These are phyloP conservation scores for Narthecium ossifragum DNA, from an alignment of 106 monocot species.

Conservation along the genomic window DNA sequence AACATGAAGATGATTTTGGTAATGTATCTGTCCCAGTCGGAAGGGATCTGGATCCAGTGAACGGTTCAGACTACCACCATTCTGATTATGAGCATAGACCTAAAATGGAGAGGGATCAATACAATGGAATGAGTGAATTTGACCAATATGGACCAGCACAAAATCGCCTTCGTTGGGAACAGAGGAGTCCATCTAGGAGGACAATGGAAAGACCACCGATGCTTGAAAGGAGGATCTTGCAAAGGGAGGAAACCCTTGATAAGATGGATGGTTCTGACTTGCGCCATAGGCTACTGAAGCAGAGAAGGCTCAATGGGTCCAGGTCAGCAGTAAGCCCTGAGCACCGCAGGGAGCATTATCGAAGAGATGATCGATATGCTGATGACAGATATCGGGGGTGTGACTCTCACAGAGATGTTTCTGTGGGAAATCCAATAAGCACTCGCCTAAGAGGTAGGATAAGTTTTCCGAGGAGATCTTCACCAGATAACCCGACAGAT, in stretches of 20 bases:
- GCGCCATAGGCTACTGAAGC: slow-evolving; percentile 60
- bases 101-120: slow-evolving; percentile 35
- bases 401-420: slow-evolving; percentile 1
- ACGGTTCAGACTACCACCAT: slow-evolving; percentile 30
- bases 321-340: slow-evolving; percentile 25
- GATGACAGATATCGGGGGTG: slow-evolving; percentile 21
- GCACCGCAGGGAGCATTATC: slow-evolving; percentile 10
- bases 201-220: slow-evolving; percentile 20
- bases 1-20: slow-evolving; percentile 31
- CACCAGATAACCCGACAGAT: slow-evolving; percentile 16
- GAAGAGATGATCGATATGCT: slow-evolving; percentile 15
- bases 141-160: slow-evolving; percentile 19
- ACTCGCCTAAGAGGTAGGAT: slow-evolving; percentile 78
- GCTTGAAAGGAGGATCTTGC: slow-evolving; percentile 21
- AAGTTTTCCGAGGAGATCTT: slow-evolving; percentile 34
- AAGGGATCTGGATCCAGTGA: slow-evolving; percentile 6
- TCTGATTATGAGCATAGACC: slow-evolving; percentile 23
- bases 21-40: slow-evolving; percentile 14
- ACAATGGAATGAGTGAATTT: slow-evolving; percentile 26
- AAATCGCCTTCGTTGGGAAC: slow-evolving; percentile 19
- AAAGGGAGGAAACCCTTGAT: slow-evolving; percentile 15
- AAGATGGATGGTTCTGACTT: slow-evolving; percentile 58
- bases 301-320: slow-evolving; percentile 51
- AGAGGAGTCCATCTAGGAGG: slow-evolving; percentile 32
- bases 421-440: slow-evolving; percentile 24